Conservation (phyloP, 208 protist genomes). For the Leishmania tarentolae region DNA sequence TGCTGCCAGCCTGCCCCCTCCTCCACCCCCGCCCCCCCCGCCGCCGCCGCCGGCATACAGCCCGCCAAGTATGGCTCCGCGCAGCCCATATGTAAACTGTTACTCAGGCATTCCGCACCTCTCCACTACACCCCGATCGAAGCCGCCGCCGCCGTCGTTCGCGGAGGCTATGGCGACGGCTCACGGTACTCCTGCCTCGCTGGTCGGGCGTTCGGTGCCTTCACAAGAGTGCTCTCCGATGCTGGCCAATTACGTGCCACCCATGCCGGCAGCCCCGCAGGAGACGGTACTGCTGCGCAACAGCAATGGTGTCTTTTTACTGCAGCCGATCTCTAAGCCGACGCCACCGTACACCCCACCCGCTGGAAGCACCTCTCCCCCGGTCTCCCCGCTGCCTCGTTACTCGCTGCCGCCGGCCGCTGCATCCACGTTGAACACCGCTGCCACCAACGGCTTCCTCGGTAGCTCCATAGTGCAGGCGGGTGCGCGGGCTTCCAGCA, state of each 20-base stretch:
- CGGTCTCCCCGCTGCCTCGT: constrained; percentile 73
- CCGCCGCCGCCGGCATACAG: constrained; percentile 37
- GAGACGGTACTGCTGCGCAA: constrained; percentile 84
- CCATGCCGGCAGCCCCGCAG: constrained; percentile 54
- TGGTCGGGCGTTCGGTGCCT: constrained; percentile 25
- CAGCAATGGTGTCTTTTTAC: constrained; percentile 79
- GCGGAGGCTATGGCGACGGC: constrained; percentile 62
- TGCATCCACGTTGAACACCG: constrained; percentile 17
- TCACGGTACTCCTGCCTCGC: constrained; percentile 33
- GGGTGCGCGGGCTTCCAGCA: constrained; percentile 11
- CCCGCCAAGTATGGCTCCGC: constrained; percentile 33
- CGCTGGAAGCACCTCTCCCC: constrained; percentile 43
- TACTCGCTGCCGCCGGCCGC: constrained; percentile 75
- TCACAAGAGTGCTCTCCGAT: constrained; percentile 58
- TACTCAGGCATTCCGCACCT: constrained; percentile 42
- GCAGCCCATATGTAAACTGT: constrained; percentile 39
- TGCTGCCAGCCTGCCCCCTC: constrained; percentile 23
- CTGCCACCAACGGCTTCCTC: constrained; percentile 34
- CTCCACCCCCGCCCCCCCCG: constrained; percentile 26
- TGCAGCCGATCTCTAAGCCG: constrained; percentile 61
- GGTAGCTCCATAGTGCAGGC: constrained; percentile 36
- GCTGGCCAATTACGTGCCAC: constrained; percentile 65
- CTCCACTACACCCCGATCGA: constrained; percentile 19
- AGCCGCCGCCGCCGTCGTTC: constrained; percentile 70
- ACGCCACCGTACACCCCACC: constrained; percentile 77